Conservation (phyloP, 2,329 filamentous ascomycete genomes). For the Bimuria novae-zelandiae region DNA sequence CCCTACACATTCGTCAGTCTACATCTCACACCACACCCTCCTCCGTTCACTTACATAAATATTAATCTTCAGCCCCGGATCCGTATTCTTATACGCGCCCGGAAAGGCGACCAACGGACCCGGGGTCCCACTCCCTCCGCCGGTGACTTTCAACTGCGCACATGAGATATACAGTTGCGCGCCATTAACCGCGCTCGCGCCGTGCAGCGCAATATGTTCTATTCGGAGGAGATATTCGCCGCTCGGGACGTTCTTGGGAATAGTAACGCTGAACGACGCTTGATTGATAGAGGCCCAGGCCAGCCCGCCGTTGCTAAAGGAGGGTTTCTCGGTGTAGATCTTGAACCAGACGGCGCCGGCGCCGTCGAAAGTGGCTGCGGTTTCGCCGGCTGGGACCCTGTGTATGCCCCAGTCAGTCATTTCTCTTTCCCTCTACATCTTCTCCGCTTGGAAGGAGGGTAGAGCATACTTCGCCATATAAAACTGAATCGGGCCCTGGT, state of each 20-base stretch:
- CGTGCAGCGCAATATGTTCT: slow-evolving; percentile 29
- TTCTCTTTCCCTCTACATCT: neutral
- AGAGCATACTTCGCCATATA: slow-evolving; percentile 39
- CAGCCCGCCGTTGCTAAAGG: slow-evolving; percentile 21
- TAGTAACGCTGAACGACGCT: slow-evolving; percentile 26
- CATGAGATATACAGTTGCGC: slow-evolving; percentile 50
- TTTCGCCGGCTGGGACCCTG: slow-evolving; percentile 33
- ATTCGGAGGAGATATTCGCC: slow-evolving; percentile 37
- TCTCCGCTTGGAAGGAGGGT: neutral
- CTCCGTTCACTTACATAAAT: neutral
- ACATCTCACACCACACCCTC: no score
- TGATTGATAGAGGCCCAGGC: slow-evolving; percentile 31
- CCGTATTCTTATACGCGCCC: slow-evolving; percentile 23
- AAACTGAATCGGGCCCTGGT: slow-evolving; percentile 44
- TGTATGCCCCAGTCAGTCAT: neutral
- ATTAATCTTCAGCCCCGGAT: slow-evolving; percentile 1
- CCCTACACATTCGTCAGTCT: no score
- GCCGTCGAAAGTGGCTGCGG: slow-evolving; percentile 36
- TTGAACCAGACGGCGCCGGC: slow-evolving; percentile 46
- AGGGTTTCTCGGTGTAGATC: slow-evolving; percentile 34
- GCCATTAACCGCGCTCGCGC: slow-evolving; percentile 25
- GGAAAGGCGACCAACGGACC: slow-evolving; percentile 43
- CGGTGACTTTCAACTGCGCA: slow-evolving; percentile 47
- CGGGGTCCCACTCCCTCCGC: slow-evolving; percentile 34
- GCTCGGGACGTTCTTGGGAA: slow-evolving; percentile 43